Percentiles rank a stretch among this genome's conserved stretches.
These are phyloP conservation scores for Bondarzewia mesenterica DNA, from an alignment of 1,284 basidiomycete species.

Conservation along the genomic window DNA sequence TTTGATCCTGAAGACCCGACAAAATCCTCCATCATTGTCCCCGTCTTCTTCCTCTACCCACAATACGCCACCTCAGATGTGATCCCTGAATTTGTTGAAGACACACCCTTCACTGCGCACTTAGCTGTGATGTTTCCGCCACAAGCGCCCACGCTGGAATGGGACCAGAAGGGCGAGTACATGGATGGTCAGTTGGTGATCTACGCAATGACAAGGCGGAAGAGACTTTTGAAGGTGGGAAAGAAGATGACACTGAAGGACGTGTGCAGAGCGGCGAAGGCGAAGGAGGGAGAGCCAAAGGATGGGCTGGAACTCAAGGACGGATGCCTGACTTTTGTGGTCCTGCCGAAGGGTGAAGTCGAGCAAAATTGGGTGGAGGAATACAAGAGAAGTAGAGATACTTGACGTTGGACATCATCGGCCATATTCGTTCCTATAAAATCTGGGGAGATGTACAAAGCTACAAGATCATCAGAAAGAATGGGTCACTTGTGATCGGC, in stretches of 20 bases:
- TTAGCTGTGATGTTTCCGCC: constrained; percentile 80
- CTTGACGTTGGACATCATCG: background rate
- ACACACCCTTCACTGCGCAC: constrained; percentile 76
- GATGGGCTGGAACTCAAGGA: constrained; percentile 87
- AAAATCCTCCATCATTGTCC: constrained; percentile 62
- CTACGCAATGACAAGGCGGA: constrained; percentile 76
- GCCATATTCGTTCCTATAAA: background rate
- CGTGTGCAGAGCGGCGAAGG: constrained; percentile 58
- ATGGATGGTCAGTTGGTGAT: constrained; percentile 58
- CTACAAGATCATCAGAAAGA: too few relatives aligned
- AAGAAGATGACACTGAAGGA: constrained; percentile 81
- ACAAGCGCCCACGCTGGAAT: constrained; percentile 52
- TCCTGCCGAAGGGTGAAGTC: constrained; percentile 76
- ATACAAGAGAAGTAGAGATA: constrained; percentile 60
- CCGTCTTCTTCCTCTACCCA: constrained; percentile 91
- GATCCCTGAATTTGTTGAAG: constrained; percentile 81
- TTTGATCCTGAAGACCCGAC: constrained; percentile 57
- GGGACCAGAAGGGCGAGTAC: constrained; percentile 80
- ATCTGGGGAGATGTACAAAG: too few relatives aligned
- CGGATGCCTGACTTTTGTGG: constrained; percentile 79
- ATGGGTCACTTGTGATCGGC: too few relatives aligned
- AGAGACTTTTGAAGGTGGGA: constrained; percentile 82
- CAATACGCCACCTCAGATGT: constrained; percentile 85
- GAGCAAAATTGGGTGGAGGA: constrained; percentile 88
- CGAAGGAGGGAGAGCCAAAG: constrained; percentile 46